Base-by-base conservation (phyloP, 257 asterid genomes). In the Rehmannia glutinosa region DNA sequence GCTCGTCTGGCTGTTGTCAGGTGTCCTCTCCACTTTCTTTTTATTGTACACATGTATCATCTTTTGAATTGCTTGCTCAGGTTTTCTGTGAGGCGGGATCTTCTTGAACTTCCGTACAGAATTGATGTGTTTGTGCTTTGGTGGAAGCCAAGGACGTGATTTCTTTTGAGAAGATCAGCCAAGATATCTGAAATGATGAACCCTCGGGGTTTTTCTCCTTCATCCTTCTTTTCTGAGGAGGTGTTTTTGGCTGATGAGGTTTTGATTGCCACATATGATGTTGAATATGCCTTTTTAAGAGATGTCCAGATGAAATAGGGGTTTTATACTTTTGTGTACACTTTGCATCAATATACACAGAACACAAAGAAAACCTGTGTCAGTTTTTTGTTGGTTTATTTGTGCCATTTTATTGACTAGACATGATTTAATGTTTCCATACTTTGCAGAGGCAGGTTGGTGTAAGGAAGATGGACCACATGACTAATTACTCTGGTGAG, bases 171-270 rank as follows among this genome's bases (percentile, higher is more conserved):
- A 63, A 74, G 70, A 59, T 62, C 64, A 36, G 61, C 69, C 66
- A 79, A 73, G 76, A 83, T 82, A 49, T 80, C 85, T 60, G 80
- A 73, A 72, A 81, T 77, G 78, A 85, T 76, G 87, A 91, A 86
- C 32, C 80, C 78, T 13, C 76, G 78, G 71, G 88, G 84, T 21
- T 80, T 82, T 56, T 79, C 98, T 72, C 88, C 93, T 13, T 78
- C 96, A 50, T 89, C 97, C 20, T 82, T 83, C 81, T 85, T 84
- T 66, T 78, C 87, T 2, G 96, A 89, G 82, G 95, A 87, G 55
- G 56, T 79, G 61, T 68, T 75, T 47, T 78, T 80, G 68, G 70
- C 73, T 10, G 89, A 86, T 72, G 95, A 90, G 96, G 97, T 89
- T 77, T 57, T 58, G 36, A 42, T 63, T 66, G 21, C 38, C 47